Evolutionary conservation across 2,329 filamentous ascomycete genomes (phyloP).

Genomic region (Coniochaeta sp.): DNA sequence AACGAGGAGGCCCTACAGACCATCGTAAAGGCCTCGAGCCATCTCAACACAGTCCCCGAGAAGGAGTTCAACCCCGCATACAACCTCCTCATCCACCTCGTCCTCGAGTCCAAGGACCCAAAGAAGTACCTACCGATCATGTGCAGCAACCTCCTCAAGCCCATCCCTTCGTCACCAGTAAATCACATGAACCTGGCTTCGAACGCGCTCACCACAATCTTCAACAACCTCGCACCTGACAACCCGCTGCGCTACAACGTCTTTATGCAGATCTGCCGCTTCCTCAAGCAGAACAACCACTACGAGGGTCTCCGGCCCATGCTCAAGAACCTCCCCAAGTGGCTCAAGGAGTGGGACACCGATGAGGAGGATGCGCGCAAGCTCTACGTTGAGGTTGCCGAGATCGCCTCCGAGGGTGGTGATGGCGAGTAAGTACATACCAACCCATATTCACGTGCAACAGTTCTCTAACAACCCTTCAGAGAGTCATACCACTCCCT

Average conservation of each 20-base stretch:
- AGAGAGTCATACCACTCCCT: slow-evolving; percentile 62
- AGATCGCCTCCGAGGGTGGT: slow-evolving; percentile 70
- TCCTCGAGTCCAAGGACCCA: slow-evolving; percentile 77
- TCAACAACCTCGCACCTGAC: slow-evolving; percentile 79
- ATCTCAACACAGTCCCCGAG: slow-evolving; percentile 80
- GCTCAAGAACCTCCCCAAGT: slow-evolving; percentile 72
- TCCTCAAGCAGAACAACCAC: slow-evolving; percentile 67
- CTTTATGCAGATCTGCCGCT: slow-evolving; percentile 78
- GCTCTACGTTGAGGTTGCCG: slow-evolving; percentile 75
- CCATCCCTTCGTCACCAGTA: slow-evolving; percentile 75
- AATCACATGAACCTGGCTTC: slow-evolving; percentile 83
- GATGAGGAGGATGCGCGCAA: slow-evolving; percentile 78
- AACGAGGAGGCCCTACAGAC: slow-evolving; percentile 87
- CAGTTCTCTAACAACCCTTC: neutral
- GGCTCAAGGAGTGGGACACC: slow-evolving; percentile 78
- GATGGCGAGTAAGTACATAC: slow-evolving; percentile 60
- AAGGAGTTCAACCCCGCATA: slow-evolving; percentile 95
- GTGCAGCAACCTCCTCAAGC: slow-evolving; percentile 83
- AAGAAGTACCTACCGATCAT: slow-evolving; percentile 82
- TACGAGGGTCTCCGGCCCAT: slow-evolving; percentile 82
- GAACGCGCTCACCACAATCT: slow-evolving; percentile 87
- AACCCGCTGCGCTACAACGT: slow-evolving; percentile 84
- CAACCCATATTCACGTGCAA: neutral
- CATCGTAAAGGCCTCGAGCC: slow-evolving; percentile 71
- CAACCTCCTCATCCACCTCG: slow-evolving; percentile 92